Conservation (phyloP, 441 rosid genomes). For the Mallotus repandus region DNA sequence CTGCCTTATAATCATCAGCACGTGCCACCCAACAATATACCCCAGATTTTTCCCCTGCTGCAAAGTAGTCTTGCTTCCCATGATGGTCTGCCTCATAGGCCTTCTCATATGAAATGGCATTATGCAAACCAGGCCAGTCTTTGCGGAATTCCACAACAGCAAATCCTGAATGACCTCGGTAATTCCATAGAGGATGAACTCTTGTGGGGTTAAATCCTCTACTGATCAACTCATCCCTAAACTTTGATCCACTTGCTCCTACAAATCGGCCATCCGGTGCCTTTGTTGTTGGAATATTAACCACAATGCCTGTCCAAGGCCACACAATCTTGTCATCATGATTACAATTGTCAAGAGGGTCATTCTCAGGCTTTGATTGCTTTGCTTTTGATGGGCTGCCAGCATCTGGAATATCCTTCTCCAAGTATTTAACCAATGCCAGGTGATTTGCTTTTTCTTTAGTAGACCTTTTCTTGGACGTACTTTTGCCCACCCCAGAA, state of each 20-base stretch:
- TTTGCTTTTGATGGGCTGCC: constrained; percentile 43
- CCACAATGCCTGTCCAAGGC: constrained; percentile 92
- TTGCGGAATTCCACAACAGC: constrained; percentile 80
- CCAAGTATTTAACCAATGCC: constrained; percentile 70
- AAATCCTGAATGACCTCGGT: constrained; percentile 79
- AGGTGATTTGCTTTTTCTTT: constrained; percentile 80
- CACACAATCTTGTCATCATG: constrained; percentile 80
- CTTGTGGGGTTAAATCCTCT: constrained; percentile 83
- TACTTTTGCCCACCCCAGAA: constrained; percentile 80
- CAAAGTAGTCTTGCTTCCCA: constrained; percentile 71
- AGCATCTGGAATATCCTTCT: constrained; percentile 47
- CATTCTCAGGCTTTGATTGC: constrained; percentile 13
- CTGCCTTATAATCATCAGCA: constrained; percentile 66
- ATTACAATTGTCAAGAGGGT: constrained; percentile 36
- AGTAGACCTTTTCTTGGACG: constrained; percentile 59
- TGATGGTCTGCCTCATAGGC: constrained; percentile 75
- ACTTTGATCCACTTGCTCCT: constrained; percentile 87
- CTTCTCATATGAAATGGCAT: constrained; percentile 86
- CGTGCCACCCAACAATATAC: constrained; percentile 97
- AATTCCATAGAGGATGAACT: constrained; percentile 82
- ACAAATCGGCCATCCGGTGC: constrained; percentile 61
- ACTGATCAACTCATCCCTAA: constrained; percentile 62
- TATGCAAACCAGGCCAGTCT: constrained; percentile 87
- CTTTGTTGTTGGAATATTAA: constrained; percentile 66
- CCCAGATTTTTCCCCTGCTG: constrained; percentile 41